These are phyloP conservation scores for Phascolomyces articulosus DNA, from an alignment of 371 early-diverging fungal species.

Conservation along the genomic window DNA sequence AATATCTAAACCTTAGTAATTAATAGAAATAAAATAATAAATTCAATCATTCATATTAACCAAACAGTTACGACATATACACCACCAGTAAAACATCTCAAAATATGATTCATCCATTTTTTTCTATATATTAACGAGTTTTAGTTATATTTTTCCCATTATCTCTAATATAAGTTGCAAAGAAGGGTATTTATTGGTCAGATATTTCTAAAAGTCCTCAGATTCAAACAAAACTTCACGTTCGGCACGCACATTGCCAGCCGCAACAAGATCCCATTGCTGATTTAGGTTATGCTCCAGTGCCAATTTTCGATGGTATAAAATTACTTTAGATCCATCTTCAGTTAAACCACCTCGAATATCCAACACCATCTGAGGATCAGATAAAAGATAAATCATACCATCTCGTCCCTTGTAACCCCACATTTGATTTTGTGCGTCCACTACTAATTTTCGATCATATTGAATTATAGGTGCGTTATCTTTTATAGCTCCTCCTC, in stretches of 20 bases:
- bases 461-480: slow-evolving; percentile 46
- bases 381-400: slow-evolving; percentile 42
- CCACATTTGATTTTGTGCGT: slow-evolving; percentile 51
- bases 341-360: slow-evolving; percentile 25
- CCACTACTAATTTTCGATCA: slow-evolving; percentile 38
- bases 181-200: no score
- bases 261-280: slow-evolving; percentile 50
- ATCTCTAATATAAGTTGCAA: no score
- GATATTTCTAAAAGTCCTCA: slow-evolving; percentile 17
- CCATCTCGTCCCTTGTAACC: slow-evolving; percentile 43
- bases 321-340: slow-evolving; percentile 42
- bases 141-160: no score
- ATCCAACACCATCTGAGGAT: slow-evolving; percentile 53
- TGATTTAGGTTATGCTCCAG: slow-evolving; percentile 30
- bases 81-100: no score
- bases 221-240: slow-evolving; percentile 53
- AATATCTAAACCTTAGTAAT: no score
- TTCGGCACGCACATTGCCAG: slow-evolving; percentile 42
- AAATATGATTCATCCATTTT: no score
- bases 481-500: slow-evolving; percentile 42
- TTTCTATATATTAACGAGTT: no score
- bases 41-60: no score
- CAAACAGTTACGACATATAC: no score
- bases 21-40: no score
- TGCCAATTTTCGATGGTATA: slow-evolving; percentile 35